A percentile compares a stretch with the other conserved stretches of the same genome.
Evolutionary conservation across 495 filamentous ascomycete species (phyloP).

Genomic region (Aspergillus taichungensis): DNA sequence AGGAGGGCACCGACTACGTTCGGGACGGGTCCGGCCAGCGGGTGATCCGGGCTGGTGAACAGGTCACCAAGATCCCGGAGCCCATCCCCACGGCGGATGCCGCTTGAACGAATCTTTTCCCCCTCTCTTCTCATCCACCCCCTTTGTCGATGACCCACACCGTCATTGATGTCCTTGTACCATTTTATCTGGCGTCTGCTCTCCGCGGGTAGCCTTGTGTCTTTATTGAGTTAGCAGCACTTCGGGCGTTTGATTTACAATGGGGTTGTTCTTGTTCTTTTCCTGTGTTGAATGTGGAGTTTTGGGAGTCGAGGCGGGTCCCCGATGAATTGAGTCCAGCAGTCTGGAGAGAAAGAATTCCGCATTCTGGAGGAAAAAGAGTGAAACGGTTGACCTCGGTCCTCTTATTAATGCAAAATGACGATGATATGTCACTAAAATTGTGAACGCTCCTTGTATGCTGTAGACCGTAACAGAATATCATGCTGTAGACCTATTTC

Average conservation of each 20-base stretch:
- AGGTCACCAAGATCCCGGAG: constrained; percentile 71
- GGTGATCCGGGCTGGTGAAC: constrained; percentile 83
- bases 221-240: constrained; percentile 5
- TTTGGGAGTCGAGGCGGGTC: neutral
- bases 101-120: constrained; percentile 21
- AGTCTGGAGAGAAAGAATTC: neutral
- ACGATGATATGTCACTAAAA: neutral
- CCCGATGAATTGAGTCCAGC: too few species aligned
- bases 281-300: neutral
- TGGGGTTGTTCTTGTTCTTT: neutral
- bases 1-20: constrained; percentile 71
- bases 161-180: too few species aligned
- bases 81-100: constrained; percentile 40
- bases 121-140: neutral
- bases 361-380: neutral
- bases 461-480: too few species aligned
- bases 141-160: constrained; percentile 2
- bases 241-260: constrained; percentile 5
- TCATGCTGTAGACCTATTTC: too few species aligned
- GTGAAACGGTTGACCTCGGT: neutral
- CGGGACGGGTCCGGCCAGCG: constrained; percentile 74
- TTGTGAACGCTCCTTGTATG: neutral
- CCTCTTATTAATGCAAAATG: too few species aligned
- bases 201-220: neutral
- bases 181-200: neutral